A percentile compares a stretch with the other conserved stretches of the same genome.
phyloP scores from a whole-genome alignment of 1,284 basidiomycete species.

The Abortiporus biennis region DNA sequence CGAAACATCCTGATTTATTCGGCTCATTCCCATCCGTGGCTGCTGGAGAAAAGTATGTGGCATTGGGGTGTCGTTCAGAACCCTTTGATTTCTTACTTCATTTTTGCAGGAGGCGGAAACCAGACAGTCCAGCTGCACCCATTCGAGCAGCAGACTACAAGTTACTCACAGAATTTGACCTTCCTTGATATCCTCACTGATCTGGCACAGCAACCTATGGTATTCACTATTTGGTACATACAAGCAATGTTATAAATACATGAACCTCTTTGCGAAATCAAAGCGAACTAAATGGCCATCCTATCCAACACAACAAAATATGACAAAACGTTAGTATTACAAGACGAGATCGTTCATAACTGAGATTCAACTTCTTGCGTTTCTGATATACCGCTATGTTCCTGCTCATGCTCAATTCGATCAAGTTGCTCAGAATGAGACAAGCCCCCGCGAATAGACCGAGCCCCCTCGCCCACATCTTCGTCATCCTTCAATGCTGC shows the following conservation, averaged over 20 bases:
- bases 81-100: neutral
- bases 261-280: neutral
- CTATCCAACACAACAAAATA: no score
- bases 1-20: conserved; percentile 97
- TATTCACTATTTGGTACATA: neutral
- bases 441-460: no score
- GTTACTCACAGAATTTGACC: conserved; percentile 39
- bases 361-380: no score
- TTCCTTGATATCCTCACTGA: conserved; percentile 15
- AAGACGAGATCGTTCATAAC: no score
- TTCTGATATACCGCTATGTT: no score
- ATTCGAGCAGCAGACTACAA: conserved; percentile 59
- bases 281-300: no score
- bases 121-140: conserved; percentile 74
- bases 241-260: neutral
- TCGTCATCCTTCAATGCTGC: conserved; percentile 28
- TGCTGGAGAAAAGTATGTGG: conserved; percentile 88
- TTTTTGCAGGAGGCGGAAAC: conserved; percentile 56
- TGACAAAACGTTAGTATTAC: no score
- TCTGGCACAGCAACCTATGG: no score
- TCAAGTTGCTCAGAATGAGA: no score
- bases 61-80: neutral
- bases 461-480: no score
- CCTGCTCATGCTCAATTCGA: no score
- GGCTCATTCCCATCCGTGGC: conserved; percentile 94